Base-by-base conservation (phyloP, 305 asterid genomes). In the Rubia peregrina region DNA sequence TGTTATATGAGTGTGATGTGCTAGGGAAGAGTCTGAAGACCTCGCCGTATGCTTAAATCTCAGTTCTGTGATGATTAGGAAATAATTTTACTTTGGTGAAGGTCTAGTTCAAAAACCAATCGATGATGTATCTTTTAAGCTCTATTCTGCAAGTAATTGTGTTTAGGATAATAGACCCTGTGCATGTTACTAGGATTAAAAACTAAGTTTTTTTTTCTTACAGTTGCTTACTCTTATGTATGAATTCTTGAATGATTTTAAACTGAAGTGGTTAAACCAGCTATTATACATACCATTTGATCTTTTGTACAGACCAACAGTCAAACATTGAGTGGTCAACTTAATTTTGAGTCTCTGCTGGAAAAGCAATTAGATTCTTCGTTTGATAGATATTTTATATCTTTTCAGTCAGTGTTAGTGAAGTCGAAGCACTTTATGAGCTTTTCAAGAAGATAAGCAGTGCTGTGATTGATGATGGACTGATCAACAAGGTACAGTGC, bases 401-500 rank as follows among this genome's bases (percentile, higher is more conserved):
- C 73, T 42, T 67, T 66, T 70, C 19, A 93, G 98, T 93, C 86
- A 89, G 98, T 70, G 98, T 93, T 60, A 93, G 96, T 80, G 98
- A 93, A 80, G 91, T 93, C 71, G 97, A 93, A 85, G 98, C 97
- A 48, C 95, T 93, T 74, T 93, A 93, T 73, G 98, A 89, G 83
- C 87, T 93, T 55, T 93, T 93, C 74, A 93, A 90, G 90, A 93
- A 91, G 95, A 93, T 93, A 43, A 93, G 98, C 90, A 93, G 97
- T 83, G 97, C 96, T 71, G 97, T 93, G 81, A 93, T 89, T 77
- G 98, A 93, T 83, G 98, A 93, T 73, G 98, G 98, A 77, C 80
- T 93, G 74, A 93, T 93, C 81, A 93, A 90, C 83, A 93, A 93
- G 98, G 98, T 93, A 71, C 51, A 6, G 56, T 10, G 19, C n/a